Base-by-base conservation (phyloP, 2,329 filamentous ascomycete species). In the Orbilia blumenaviensis region DNA sequence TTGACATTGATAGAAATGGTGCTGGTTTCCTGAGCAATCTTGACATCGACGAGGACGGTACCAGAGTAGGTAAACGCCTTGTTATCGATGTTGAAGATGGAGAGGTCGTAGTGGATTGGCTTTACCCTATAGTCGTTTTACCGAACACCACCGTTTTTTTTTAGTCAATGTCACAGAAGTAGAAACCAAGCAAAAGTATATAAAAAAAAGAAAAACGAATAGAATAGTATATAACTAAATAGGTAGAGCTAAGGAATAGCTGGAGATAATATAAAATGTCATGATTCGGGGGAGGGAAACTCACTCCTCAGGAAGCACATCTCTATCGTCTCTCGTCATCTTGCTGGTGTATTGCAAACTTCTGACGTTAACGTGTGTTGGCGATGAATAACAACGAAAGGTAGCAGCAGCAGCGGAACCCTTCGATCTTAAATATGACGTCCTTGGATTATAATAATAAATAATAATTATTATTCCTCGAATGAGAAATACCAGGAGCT, bases 1-100 rank as follows among this genome's bases (percentile, higher is more conserved):
- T 95, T 89, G 46, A 91, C 87, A 84, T 99, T 99, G 83, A 98
- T 85, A 44, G 92, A 88, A 77, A 99, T 89, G 79, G 93, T 88
- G 81, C 88, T 92, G 78, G 91, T 91, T 34, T 89, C 85, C 82
- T 90, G 89, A 79, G 87, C 86, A 82, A 98, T 87, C 73, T 91
- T 88, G 73, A 90, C 87, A 79, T 91, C 88, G 82, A 99, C 96
- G 78, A 89, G 91, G 78, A 97, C 92, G 18, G 87, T 89, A 79
- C 95, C 95, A 84, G 94, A 89, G 85, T 94, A 99, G 75, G 88
- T 89, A 90, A 88, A 90, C 64, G 84, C 83, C 74, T 84, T 84
- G 79, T 94, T 97, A 74, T 97, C 90, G 78, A 99, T 85, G 80
- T 95, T 90, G 81, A 87, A 89, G 80, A 99, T 88, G 67, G 90